A percentile compares a stretch with the other conserved stretches of the same genome.
phyloP scores from a whole-genome alignment of 2,329 filamentous ascomycete genomes.

The Fusarium denticulatum region DNA sequence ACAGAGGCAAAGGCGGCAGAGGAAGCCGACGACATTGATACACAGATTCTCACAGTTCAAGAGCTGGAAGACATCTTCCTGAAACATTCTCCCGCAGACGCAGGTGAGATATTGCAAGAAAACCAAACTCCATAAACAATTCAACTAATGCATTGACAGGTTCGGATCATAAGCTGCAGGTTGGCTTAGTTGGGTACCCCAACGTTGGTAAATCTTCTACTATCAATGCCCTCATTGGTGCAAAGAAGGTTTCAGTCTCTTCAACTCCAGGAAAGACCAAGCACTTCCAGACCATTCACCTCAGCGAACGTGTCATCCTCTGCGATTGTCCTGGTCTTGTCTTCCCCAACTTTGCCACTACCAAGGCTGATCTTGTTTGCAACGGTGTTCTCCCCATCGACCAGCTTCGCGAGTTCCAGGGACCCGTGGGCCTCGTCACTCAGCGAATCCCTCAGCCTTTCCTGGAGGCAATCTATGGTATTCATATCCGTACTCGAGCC shows the following conservation, averaged over 20 bases:
- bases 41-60: slow-evolving; percentile 88
- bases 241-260: slow-evolving; percentile 98
- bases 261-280: slow-evolving; percentile 98
- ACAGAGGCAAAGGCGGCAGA: slow-evolving; percentile 34
- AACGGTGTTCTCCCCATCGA: slow-evolving; percentile 96
- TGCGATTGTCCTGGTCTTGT: slow-evolving; percentile 99
- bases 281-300: slow-evolving; percentile 97
- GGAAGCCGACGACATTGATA: slow-evolving; percentile 62
- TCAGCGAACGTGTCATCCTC: slow-evolving; percentile 87
- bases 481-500: slow-evolving; percentile 83
- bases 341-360: slow-evolving; percentile 96
- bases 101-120: slow-evolving; percentile 54
- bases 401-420: slow-evolving; percentile 91
- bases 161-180: slow-evolving; percentile 75
- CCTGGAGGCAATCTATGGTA: slow-evolving; percentile 92
- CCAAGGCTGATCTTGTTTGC: slow-evolving; percentile 95
- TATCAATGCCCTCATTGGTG: slow-evolving; percentile 97
- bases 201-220: slow-evolving; percentile 99
- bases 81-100: slow-evolving; percentile 67
- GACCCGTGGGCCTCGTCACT: slow-evolving; percentile 84
- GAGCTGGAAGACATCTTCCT: slow-evolving; percentile 92
- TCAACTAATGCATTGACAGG: slow-evolving; percentile 47
- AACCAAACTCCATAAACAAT: neutral
- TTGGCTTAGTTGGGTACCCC: slow-evolving; percentile 95
- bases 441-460: slow-evolving; percentile 87